Percentiles rank a stretch among this genome's conserved stretches.
Evolutionary conservation across 257 asterid species (phyloP).

Genomic region (Solanum okadae): DNA sequence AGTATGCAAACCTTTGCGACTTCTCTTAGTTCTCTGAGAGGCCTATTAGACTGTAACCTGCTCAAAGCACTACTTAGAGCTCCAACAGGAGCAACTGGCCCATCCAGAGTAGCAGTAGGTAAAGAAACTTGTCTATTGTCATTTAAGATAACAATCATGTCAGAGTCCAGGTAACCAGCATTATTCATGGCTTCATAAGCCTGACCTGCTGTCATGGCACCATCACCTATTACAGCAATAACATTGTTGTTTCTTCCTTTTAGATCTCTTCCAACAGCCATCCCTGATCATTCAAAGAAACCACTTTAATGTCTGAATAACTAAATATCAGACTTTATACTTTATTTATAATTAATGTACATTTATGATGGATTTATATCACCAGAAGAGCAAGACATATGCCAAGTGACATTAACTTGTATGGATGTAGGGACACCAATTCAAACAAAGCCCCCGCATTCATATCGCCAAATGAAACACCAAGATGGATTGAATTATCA

Average conservation of each 20-base stretch:
- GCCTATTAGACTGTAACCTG: conserved; percentile 76
- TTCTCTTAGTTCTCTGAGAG: conserved; percentile 89
- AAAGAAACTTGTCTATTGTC: conserved; percentile 96
- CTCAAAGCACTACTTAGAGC: conserved; percentile 89
- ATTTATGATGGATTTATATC: background rate
- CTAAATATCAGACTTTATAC: background rate
- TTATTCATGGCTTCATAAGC: conserved; percentile 98
- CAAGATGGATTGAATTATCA: background rate
- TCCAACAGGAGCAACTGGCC: conserved; percentile 83
- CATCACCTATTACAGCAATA: conserved; percentile 87
- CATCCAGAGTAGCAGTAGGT: conserved; percentile 88
- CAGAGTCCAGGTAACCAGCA: conserved; percentile 91
- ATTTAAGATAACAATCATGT: conserved; percentile 90
- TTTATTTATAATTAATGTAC: background rate
- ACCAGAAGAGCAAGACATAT: background rate
- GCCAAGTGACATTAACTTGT: background rate
- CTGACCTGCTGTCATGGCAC: conserved; percentile 98
- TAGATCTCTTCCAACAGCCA: conserved; percentile 95
- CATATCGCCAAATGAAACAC: background rate
- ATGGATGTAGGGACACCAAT: background rate
- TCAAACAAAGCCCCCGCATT: background rate
- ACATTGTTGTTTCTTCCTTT: conserved; percentile 69
- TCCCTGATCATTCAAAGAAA: conserved; percentile 40
- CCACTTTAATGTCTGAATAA: background rate
- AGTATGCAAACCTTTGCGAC: conserved; percentile 66